Percentiles rank a stretch among this genome's conserved stretches.
Conservation (phyloP, 179 eudicot species). For the Heliamphora pulchella region DNA sequence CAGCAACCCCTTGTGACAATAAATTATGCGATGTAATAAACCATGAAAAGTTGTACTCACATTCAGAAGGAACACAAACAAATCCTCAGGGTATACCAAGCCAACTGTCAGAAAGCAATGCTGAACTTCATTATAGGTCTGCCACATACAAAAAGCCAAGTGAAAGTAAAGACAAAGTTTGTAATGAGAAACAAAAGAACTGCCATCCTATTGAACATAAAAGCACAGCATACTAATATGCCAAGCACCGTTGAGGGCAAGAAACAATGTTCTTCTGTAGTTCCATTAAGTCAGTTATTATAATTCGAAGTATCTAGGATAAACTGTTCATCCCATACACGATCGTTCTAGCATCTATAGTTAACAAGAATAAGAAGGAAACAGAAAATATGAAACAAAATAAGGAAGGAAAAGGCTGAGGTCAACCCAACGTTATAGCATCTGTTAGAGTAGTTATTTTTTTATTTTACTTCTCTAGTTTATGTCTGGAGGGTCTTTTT, state of each 20-base stretch:
- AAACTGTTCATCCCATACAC: not conserved
- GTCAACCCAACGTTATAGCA: not conserved
- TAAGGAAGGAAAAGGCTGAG: not conserved
- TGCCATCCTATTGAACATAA: not conserved
- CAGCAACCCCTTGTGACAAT: not conserved
- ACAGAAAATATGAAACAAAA: not conserved
- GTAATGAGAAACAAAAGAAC: conserved; percentile 13
- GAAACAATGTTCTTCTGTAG: not conserved
- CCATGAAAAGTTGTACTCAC: conserved; percentile 39
- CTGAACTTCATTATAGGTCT: conserved; percentile 95
- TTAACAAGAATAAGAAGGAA: conserved; percentile 1
- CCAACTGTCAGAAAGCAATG: conserved; percentile 93
- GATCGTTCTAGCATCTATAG: not conserved
- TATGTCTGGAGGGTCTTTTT: no score
- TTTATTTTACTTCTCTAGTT: no score
- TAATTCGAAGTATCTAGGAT: not conserved
- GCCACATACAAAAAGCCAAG: conserved; percentile 24
- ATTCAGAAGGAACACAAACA: conserved; percentile 75
- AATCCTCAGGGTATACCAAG: conserved; percentile 82
- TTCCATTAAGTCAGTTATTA: not conserved
- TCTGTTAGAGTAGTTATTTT: no score
- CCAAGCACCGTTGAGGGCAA: not conserved
- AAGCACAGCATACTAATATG: not conserved
- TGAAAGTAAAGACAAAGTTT: not conserved
- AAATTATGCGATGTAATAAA: no score